These are phyloP conservation scores for Dichomitus squalens DNA, from an alignment of 1,284 basidiomycete species.

Conservation along the genomic window DNA sequence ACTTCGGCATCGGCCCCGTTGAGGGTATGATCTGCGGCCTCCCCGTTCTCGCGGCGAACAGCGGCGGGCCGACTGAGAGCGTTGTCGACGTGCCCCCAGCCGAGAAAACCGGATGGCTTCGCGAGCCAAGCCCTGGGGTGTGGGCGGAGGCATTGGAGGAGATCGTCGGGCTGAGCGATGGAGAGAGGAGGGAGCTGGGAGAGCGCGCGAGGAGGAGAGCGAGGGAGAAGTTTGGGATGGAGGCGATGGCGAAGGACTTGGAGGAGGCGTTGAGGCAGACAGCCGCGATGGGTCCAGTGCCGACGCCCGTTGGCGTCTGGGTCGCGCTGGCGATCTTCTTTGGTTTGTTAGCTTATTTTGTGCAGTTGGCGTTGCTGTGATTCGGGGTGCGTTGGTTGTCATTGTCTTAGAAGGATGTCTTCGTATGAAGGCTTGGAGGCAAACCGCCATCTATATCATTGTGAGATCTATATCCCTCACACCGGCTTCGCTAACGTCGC, in stretches of 20 bases:
- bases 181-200: conserved; percentile 52
- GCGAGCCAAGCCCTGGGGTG: conserved; percentile 54
- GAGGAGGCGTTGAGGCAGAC: conserved; percentile 56
- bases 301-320: conserved; percentile 12
- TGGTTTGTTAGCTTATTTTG: conserved; percentile 1
- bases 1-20: conserved; percentile 96
- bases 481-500: no score
- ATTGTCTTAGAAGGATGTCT: neutral
- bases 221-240: conserved; percentile 55
- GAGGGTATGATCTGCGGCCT: conserved; percentile 94
- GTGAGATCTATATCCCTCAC: no score
- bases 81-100: conserved; percentile 58
- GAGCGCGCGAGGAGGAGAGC: conserved; percentile 62
- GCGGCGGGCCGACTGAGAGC: conserved; percentile 92
- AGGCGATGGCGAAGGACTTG: conserved; percentile 68
- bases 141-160: conserved; percentile 75
- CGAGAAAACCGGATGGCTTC: conserved; percentile 69
- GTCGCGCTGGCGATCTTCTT: conserved; percentile 12
- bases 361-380: conserved; percentile 1
- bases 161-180: conserved; percentile 54
- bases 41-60: conserved; percentile 87
- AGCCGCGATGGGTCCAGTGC: conserved; percentile 48
- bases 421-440: no score
- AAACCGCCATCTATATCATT: no score
- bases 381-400: neutral